Conservation (phyloP, 208 protist species). For the Trypanosoma cruzi region DNA sequence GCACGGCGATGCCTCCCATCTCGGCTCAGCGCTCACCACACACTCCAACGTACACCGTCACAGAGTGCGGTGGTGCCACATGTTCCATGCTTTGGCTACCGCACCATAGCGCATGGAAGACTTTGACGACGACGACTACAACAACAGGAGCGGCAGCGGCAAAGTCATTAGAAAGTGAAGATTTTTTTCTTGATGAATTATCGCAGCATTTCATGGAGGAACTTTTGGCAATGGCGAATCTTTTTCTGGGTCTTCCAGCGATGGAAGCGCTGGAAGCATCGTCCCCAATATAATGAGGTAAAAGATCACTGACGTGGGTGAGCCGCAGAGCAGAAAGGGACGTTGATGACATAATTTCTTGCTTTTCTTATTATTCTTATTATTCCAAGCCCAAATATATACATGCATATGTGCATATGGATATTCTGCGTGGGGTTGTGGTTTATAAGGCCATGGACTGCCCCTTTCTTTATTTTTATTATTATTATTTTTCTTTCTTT, state of each 20-base stretch:
- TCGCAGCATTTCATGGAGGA: not conserved
- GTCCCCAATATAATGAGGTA: too few species aligned
- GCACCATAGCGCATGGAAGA: not conserved
- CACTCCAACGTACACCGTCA: not conserved
- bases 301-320: too few species aligned
- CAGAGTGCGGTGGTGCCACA: not conserved
- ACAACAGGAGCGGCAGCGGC: not conserved
- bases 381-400: too few species aligned
- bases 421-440: too few species aligned
- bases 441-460: too few species aligned
- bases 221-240: not conserved
- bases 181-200: not conserved
- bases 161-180: not conserved
- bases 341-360: too few species aligned
- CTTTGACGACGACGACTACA: not conserved
- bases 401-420: too few species aligned
- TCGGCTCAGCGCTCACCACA: too few species aligned
- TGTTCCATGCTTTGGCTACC: constrained; percentile 3
- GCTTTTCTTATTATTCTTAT: too few species aligned
- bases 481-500: constrained; percentile 1
- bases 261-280: not conserved
- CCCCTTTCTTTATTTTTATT: not conserved
- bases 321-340: too few species aligned
- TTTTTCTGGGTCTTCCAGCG: not conserved
- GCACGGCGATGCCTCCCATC: too few species aligned